These are phyloP conservation scores for Microsporum ferrugineum DNA, from an alignment of 2,329 filamentous ascomycete species.

Conservation along the genomic window DNA sequence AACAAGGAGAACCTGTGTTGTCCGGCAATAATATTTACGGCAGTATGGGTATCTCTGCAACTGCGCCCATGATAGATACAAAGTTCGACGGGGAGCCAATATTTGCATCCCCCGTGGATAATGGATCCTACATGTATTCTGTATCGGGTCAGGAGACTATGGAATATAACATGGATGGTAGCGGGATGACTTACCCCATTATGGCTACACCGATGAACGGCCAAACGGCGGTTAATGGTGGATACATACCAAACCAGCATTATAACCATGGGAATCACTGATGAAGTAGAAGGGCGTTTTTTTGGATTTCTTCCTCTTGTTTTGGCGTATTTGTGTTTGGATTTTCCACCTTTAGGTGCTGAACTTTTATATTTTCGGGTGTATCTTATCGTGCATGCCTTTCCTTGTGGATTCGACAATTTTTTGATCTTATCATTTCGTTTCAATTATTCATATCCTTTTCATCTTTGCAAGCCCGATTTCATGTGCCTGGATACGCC, in stretches of 20 bases:
- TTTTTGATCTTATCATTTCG: background rate
- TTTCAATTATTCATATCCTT: background rate
- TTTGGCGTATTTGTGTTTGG: background rate
- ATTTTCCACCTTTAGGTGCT: background rate
- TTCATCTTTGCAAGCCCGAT: background rate
- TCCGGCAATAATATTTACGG: background rate
- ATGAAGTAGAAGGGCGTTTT: background rate
- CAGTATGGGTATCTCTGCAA: background rate
- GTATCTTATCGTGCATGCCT: background rate
- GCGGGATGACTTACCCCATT: background rate
- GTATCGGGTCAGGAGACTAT: background rate
- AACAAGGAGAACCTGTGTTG: background rate
- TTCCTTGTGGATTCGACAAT: background rate
- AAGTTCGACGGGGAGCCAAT: background rate
- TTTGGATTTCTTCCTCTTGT: background rate
- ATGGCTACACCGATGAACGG: background rate
- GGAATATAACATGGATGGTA: background rate
- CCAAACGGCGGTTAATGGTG: background rate
- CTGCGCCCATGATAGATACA: background rate
- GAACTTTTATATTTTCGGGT: background rate
- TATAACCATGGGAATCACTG: background rate
- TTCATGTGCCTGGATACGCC: background rate
- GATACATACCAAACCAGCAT: background rate
- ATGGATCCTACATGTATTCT: background rate
- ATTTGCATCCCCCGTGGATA: constrained; percentile 3